Base-by-base conservation (phyloP, 352 stramenopile genomes). In the Lagenidium giganteum region DNA sequence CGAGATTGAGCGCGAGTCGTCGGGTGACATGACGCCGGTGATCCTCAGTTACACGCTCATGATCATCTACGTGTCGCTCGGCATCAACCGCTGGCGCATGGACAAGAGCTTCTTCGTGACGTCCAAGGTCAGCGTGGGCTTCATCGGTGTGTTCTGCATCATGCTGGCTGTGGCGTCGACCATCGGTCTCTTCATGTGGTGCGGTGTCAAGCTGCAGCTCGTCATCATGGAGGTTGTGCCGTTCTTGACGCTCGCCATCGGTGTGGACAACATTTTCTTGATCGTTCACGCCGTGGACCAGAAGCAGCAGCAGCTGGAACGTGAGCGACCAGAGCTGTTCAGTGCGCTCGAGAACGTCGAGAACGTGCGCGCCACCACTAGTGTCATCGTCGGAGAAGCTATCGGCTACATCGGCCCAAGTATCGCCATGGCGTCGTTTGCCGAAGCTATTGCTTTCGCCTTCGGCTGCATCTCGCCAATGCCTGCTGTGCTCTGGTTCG, bases 261-360 rank as follows among this genome's bases (percentile, higher is more conserved):
- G 73, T n/a, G 67, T 82, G 8, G 71, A 79, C 23, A 83, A 87
- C 30, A 74, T 88, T 25, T 87, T 87, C 41, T 48, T 83, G 14
- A 58, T 91, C 28, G 60, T 88, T 7, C 56, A 85, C 43, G 66
- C 75, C 18, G 33, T 87, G 6, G 61, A 63, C 12, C 31, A 70
- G 23, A 79, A 73, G 41, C 65, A 88, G 39, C 31, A 61, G 6
- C 58, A 73, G 33, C 26, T 80, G 13, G 53, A 64, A 26, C 64
- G 61, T 27, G 64, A 81, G 26, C 64, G 78, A 24, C 55, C 51
- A 8, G 67, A 50, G 18, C 36, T 87, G 24, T 87, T 87, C 49
- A 40, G 70, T 8, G 62, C 52, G 0, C 47, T 84, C 0, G 63
- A 66, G 5, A 74, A 75, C 18, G 51, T 65, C 11, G 57, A 65